Conservation (phyloP, 129 eudicot species). For the Pseudognaphalium luteoalbum region DNA sequence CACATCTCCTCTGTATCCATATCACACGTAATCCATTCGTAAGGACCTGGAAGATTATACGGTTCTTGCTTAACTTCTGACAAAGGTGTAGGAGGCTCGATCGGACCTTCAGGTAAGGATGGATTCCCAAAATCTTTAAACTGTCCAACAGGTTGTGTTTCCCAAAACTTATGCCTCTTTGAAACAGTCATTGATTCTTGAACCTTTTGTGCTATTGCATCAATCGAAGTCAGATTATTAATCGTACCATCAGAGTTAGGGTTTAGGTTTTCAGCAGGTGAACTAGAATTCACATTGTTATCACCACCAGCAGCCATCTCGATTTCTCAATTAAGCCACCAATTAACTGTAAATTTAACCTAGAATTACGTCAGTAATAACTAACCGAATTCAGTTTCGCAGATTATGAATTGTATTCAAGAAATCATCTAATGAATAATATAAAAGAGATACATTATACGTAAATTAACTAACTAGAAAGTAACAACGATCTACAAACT, state of each 20-base stretch:
- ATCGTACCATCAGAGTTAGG: slow-evolving; percentile 39
- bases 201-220: slow-evolving; percentile 52
- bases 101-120: slow-evolving; percentile 55
- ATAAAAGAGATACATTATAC: no score
- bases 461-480: no score
- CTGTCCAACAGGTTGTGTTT: slow-evolving; percentile 75
- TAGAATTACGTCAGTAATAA: no score
- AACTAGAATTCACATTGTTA: slow-evolving; percentile 35
- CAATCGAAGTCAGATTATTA: slow-evolving; percentile 33
- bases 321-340: background rate
- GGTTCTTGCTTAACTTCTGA: slow-evolving; percentile 69
- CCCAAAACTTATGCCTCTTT: slow-evolving; percentile 67
- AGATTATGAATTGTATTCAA: no score
- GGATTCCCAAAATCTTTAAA: slow-evolving; percentile 48
- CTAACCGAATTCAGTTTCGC: no score
- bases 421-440: no score
- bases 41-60: slow-evolving; percentile 54
- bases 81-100: slow-evolving; percentile 53
- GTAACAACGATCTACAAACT: no score
- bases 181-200: slow-evolving; percentile 53
- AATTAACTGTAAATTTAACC: no score
- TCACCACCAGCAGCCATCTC: slow-evolving; percentile 40
- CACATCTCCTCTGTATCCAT: slow-evolving; percentile 54
- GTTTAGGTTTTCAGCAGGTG: slow-evolving; percentile 37
- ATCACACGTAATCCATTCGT: slow-evolving; percentile 70